Base-by-base conservation (phyloP, 306 rosid species). In the Albizia julibrissin region DNA sequence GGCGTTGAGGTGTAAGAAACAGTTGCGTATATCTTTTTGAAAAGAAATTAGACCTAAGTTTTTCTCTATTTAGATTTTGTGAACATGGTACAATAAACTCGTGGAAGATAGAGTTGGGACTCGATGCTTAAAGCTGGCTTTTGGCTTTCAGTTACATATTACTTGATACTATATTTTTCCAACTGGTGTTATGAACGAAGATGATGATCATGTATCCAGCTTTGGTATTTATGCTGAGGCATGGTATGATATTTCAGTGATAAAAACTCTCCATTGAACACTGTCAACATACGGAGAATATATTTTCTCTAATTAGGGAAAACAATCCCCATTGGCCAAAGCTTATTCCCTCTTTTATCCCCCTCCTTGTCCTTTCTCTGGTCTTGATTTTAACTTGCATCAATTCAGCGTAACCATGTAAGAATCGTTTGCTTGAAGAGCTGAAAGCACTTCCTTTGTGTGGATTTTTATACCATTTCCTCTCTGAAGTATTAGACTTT, bases 141-240 rank as follows among this genome's bases (percentile, higher is more conserved):
- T 52, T 52, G 50, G 40, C 31, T 74, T 47, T 69, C 56, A 70
- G 75, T 33, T 27, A 27, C 31, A 11, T 61, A 40, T 70, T 74
- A 33, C 8, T 13, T 22, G 33, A 73, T 73, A 70, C 33, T 65
- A 29, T 67, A 46, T 56, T 22, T 58, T 47, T 59, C 43, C 26
- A 61, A 42, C 56, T 72, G 46, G 26, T 27, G 56, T 40, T 22
- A 21, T 78, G 69, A 66, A 73, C 74, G 76, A 79, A 78, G 71
- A 19, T 61, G 39, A 66, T 61, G 44, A 61, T 43, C 78, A 24
- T 69, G 12, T 70, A 24, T 61, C 80, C 59, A 71, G 46, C 52
- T 31, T 71, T 18, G 80, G 47, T 54, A 59, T 75, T 26, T 22
- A 74, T 44, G 47, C 26, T 64, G 58, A 59, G 69, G 11, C 67